Evolutionary conservation across 306 rosid species (phyloP).

Genomic region (Corylus heterophylla): DNA sequence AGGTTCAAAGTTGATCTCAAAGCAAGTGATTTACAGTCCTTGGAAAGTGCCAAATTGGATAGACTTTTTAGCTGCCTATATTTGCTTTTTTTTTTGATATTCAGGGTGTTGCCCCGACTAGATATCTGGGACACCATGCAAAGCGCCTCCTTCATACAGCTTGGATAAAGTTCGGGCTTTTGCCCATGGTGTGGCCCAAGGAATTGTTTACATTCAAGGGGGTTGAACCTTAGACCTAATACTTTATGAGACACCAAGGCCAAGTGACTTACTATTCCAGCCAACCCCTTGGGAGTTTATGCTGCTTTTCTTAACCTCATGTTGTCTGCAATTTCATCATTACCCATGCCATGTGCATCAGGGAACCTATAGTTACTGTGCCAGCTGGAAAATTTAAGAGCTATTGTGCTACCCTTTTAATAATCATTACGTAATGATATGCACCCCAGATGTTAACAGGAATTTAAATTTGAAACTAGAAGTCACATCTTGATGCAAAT

Average conservation of each 20-base stretch:
- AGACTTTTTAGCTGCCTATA: neutral
- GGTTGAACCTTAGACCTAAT: too few species aligned
- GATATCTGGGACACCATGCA: too few species aligned
- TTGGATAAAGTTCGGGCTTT: too few species aligned
- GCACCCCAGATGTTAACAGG: neutral
- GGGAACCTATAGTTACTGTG: neutral
- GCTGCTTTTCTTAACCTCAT: neutral
- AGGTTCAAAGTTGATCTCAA: neutral
- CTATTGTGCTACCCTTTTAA: neutral
- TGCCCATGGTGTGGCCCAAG: too few species aligned
- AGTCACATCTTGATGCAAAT: neutral
- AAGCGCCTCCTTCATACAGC: too few species aligned
- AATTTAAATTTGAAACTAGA: neutral
- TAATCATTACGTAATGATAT: neutral
- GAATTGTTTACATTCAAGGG: too few species aligned
- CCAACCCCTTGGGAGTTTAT: too few species aligned
- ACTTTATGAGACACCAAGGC: too few species aligned
- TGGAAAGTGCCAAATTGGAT: neutral
- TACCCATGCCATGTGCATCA: neutral
- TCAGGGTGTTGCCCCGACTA: too few species aligned
- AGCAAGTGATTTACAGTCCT: too few species aligned
- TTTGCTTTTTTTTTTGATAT: neutral
- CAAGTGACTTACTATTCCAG: too few species aligned
- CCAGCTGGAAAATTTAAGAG: neutral
- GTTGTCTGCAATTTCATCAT: neutral